These are phyloP conservation scores for Alternaria novae-zelandiae DNA, from an alignment of 2,329 filamentous ascomycete genomes.

Conservation along the genomic window DNA sequence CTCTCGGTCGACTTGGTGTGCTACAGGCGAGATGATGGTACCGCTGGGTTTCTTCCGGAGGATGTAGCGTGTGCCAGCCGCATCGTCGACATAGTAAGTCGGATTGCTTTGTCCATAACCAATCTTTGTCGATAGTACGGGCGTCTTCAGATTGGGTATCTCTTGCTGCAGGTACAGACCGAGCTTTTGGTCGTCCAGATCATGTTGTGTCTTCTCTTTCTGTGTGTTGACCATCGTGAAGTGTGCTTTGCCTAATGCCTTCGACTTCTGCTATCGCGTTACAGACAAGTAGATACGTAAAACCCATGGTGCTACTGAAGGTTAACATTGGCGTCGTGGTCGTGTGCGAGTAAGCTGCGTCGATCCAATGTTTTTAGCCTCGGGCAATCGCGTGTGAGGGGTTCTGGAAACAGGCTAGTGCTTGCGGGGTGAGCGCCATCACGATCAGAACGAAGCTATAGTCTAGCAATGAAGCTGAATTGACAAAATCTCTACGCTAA, in stretches of 20 bases:
- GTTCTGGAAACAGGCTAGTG: slow-evolving; percentile 8
- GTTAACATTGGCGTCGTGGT: background rate
- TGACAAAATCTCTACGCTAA: slow-evolving; percentile 3
- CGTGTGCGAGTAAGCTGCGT: slow-evolving; percentile 15
- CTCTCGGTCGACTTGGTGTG: slow-evolving; percentile 94
- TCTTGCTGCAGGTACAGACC: slow-evolving; percentile 37
- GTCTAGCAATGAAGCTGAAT: slow-evolving; percentile 3
- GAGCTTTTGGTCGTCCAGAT: slow-evolving; percentile 39
- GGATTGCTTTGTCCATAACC: slow-evolving; percentile 97
- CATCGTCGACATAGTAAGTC: slow-evolving; percentile 84
- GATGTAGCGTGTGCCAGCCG: slow-evolving; percentile 72
- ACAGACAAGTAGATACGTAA: background rate
- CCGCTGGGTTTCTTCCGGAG: slow-evolving; percentile 96
- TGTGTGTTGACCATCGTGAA: slow-evolving; percentile 13
- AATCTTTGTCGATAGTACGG: slow-evolving; percentile 66
- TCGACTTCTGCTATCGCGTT: background rate
- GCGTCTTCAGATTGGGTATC: slow-evolving; percentile 32
- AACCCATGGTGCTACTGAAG: background rate
- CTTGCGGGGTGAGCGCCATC: slow-evolving; percentile 9
- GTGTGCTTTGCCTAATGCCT: background rate
- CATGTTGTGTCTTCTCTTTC: slow-evolving; percentile 31
- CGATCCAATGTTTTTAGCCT: slow-evolving; percentile 29
- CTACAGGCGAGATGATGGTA: slow-evolving; percentile 86
- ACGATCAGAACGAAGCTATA: background rate
- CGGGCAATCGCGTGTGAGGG: slow-evolving; percentile 15